Percentiles rank a stretch among this genome's conserved stretches.
These are phyloP conservation scores for Lanzia echinophila DNA, from an alignment of 2,329 filamentous ascomycete species.

Conservation along the genomic window DNA sequence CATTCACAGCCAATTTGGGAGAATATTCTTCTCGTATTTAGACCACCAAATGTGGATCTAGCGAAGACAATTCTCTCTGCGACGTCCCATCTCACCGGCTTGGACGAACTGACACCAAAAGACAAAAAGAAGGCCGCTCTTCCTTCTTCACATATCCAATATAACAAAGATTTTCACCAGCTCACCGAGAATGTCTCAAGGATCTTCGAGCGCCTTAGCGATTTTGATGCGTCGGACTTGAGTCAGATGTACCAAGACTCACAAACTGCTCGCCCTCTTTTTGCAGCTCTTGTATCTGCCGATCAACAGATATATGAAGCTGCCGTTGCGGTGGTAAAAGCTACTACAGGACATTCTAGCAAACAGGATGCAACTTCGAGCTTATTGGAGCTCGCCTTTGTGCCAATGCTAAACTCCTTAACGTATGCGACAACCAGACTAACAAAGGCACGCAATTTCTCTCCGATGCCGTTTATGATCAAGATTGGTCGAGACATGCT, in stretches of 20 bases:
- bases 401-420: slow-evolving; percentile 39
- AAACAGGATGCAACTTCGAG: slow-evolving; percentile 44
- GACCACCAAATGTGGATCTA: slow-evolving; percentile 61
- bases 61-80: slow-evolving; percentile 60
- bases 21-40: slow-evolving; percentile 61
- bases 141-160: slow-evolving; percentile 56
- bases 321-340: slow-evolving; percentile 75
- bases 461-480: slow-evolving; percentile 49
- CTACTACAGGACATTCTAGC: slow-evolving; percentile 61
- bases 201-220: slow-evolving; percentile 71
- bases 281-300: slow-evolving; percentile 75
- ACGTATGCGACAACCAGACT: slow-evolving; percentile 39
- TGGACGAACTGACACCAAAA: slow-evolving; percentile 59
- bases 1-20: slow-evolving; percentile 76
- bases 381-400: slow-evolving; percentile 41
- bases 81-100: slow-evolving; percentile 59
- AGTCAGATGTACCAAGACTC: slow-evolving; percentile 61
- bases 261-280: slow-evolving; percentile 64
- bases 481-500: slow-evolving; percentile 53
- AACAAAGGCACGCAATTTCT: slow-evolving; percentile 43
- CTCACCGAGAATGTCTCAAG: slow-evolving; percentile 59
- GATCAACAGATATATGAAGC: slow-evolving; percentile 73
- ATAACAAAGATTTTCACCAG: slow-evolving; percentile 66
- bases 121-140: slow-evolving; percentile 31
- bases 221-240: slow-evolving; percentile 65